Base-by-base conservation (phyloP, 2,329 filamentous ascomycete genomes). In the Akanthomyces uredinophilus region DNA sequence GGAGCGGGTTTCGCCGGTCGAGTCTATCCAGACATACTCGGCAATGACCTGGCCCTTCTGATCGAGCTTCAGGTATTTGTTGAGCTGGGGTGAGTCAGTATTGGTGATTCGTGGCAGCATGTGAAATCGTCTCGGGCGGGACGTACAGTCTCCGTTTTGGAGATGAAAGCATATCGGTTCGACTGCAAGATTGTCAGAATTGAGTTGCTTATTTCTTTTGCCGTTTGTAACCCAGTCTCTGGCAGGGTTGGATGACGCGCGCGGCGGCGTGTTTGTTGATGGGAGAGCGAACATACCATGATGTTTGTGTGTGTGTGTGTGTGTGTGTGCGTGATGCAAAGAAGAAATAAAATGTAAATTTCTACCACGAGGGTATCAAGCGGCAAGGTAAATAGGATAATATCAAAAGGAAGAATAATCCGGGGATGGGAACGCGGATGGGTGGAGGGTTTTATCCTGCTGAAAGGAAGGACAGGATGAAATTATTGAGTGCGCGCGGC, bases 1-100 rank as follows among this genome's bases (percentile, higher is more conserved):
- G 76, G 92, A 96, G 72, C 95, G 92, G 70, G 91, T 85, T 72
- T 89, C 88, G 75, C 93, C 92, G 68, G 81, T 78, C 68, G 90
- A 83, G 74, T 97, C 93, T 75, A 97, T 89, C 94, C 94, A 97
- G 83, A 97, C 87, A 81, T 97, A 97, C 82, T 97, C 94, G 74
- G 92, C 94, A 79, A 96, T 95, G 74, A 96, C 83, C 70, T 81
- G 82, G 77, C 92, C 93, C 77, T 89, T 91, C 83, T 98, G 94
- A 77, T 92, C 89, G 72, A 98, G 90, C 73, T 83, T 83, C 80
- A 95, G 87, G 85, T 94, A 98, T 80, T 97, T 97, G 78, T 89
- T 81, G 77, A 97, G 87, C 92, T 96, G 78, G 71, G 67, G 58
- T 59, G 65, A 41, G 20, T 46, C 52, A 60, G 62, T 55, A 65